Evolutionary conservation across 2,329 filamentous ascomycete species (phyloP).

Genomic region (Chalara sp.): DNA sequence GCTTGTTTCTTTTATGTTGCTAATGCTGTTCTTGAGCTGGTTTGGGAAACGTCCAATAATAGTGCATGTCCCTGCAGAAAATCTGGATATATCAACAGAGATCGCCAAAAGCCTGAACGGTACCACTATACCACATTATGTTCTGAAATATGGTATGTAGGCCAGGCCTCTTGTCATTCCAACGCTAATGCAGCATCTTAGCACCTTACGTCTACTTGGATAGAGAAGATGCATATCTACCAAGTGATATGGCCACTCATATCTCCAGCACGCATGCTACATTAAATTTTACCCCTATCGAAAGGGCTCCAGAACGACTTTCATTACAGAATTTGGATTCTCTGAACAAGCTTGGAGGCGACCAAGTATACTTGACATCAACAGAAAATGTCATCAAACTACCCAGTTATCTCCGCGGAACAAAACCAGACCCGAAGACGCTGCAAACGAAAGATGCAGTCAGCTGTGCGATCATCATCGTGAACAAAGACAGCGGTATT

Average conservation of each 20-base stretch:
- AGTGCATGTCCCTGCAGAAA: not conserved
- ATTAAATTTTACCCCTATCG: conserved; percentile 32
- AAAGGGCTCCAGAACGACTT: conserved; percentile 27
- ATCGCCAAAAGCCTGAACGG: not conserved
- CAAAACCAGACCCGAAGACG: conserved; percentile 38
- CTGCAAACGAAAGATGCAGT: conserved; percentile 36
- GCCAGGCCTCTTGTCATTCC: not conserved
- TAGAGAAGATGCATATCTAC: conserved; percentile 37
- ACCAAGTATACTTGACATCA: conserved; percentile 40
- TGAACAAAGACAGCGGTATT: conserved; percentile 50
- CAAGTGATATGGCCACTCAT: conserved; percentile 38
- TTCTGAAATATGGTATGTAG: conserved; percentile 1
- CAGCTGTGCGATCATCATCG: conserved; percentile 62
- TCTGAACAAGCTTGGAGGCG: conserved; percentile 31
- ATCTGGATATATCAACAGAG: not conserved
- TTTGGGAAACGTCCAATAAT: no score
- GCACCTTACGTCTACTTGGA: conserved; percentile 43
- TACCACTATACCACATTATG: not conserved
- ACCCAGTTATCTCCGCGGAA: conserved; percentile 41
- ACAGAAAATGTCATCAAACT: conserved; percentile 32
- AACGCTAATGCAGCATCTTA: conserved; percentile 13
- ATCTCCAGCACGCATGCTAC: conserved; percentile 35
- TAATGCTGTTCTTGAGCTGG: not conserved
- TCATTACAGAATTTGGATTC: conserved; percentile 38
- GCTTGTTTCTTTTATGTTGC: not conserved